These are phyloP conservation scores for Lactarius quietus DNA, from an alignment of 768 basidiomycete species.

Conservation along the genomic window DNA sequence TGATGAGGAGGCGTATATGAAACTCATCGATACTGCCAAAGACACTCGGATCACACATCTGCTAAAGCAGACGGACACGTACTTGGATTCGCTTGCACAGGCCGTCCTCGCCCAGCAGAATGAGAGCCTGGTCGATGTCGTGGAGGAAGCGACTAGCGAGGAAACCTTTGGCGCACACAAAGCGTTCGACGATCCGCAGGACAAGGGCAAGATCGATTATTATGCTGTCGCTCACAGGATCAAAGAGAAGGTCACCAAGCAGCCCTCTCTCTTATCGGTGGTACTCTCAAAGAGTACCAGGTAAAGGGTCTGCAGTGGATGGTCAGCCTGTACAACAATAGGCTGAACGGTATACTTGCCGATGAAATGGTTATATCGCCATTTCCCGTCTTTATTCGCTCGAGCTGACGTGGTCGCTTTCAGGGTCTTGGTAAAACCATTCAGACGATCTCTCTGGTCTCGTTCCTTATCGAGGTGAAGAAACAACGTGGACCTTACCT, in stretches of 20 bases:
- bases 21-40: slow-evolving; percentile 97
- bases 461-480: slow-evolving; percentile 91
- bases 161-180: slow-evolving; percentile 87
- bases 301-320: slow-evolving; percentile 96
- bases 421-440: slow-evolving; percentile 96
- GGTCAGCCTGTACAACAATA: slow-evolving; percentile 97
- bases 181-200: slow-evolving; percentile 54
- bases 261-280: slow-evolving; percentile 78
- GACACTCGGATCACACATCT: slow-evolving; percentile 98
- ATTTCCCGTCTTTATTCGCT: background rate
- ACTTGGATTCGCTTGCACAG: slow-evolving; percentile 91
- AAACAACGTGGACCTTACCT: slow-evolving; percentile 91
- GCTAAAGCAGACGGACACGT: slow-evolving; percentile 88
- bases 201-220: slow-evolving; percentile 85
- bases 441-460: slow-evolving; percentile 91
- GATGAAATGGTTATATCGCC: slow-evolving; percentile 76
- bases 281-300: slow-evolving; percentile 93
- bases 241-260: slow-evolving; percentile 76
- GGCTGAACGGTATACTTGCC: slow-evolving; percentile 89
- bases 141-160: slow-evolving; percentile 74
- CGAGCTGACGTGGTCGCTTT: background rate
- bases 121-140: slow-evolving; percentile 43
- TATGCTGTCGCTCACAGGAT: slow-evolving; percentile 93
- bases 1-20: slow-evolving; percentile 99
- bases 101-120: slow-evolving; percentile 92